Base-by-base conservation (phyloP, 2,329 filamentous ascomycete genomes). In the Stylonectria norvegica region DNA sequence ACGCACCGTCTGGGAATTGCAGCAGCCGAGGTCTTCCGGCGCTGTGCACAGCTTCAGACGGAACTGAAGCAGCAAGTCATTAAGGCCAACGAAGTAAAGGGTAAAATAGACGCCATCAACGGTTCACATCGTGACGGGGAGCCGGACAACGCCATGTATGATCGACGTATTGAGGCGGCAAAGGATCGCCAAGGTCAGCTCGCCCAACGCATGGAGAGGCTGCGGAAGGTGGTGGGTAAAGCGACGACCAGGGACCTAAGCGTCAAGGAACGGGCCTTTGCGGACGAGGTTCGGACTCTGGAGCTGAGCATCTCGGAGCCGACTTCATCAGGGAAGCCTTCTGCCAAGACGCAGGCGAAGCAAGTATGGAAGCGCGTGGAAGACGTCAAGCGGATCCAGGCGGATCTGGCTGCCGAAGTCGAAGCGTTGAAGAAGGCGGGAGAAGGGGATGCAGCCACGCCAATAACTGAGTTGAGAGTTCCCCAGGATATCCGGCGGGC, bases 11-110 rank as follows among this genome's bases (percentile, higher is more conserved):
- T 90, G 9, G 84, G 85, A 12, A 68, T 77, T 30, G 85, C 83
- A 1, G 85, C 83, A 1, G 78, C 85, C 2, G 84, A 89, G 53
- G 69, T 90, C 5, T 90, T 89, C 65, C 72, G 81, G 18, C 75
- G 81, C 39, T 87, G 85, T 46, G 76, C 85, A 50, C 72, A 79
- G 32, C 71, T 90, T 18, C 81, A 84, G 53, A 68, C 72, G 14
- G 85, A 89, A 56, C 71, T 89, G 29, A 71, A 70, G 48, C 77
- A 81, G 46, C 85, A 90, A 58, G 75, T 89, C 17, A 67, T 67
- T 45, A 80, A 82, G 50, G 81, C 79, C 19, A 78, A 79, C 38
- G 78, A 85, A 53, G 74, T 87, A 28, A 79, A 79, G 57, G 68
- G 71, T 27, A 78, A 79, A 50, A 79, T 89, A 20, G 84, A 89